Evolutionary conservation across 371 early-diverging fungal genomes (phyloP), one percentile per base, ranked within the genome.

Genomic region (Mortierella sp.): DNA sequence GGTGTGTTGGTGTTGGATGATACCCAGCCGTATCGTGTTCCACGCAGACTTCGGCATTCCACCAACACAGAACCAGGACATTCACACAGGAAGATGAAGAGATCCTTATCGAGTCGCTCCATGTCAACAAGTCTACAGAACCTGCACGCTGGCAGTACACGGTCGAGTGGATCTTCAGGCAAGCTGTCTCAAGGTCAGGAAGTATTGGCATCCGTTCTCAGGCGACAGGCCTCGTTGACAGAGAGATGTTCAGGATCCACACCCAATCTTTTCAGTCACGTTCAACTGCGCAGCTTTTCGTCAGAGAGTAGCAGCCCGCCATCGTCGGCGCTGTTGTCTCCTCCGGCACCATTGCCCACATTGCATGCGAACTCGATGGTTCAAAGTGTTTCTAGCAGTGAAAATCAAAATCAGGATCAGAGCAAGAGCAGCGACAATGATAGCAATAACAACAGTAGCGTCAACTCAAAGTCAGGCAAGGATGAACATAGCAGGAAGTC

Each of bases 1-100:
- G 75, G 75, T 48, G 75, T 75, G 7, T 37, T 75, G 26, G 34
- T 68, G 4, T 50, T 75, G 56, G 75, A 75, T 30, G 75, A 75
- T 41, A 19, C 64, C 14, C 41, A 32, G 23, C 60, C 53, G 11
- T 50, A 54, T 4, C 59, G 75, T 12, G 49, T 37, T 3, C 57
- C 66, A 0, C 69, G 69, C n/a, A 63, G 75, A 56, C 49, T 68
- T 7, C 64, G 75, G 14, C 75, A 75, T 26, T 75, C 75, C 12
- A 75, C 75, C 48, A 75, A 75, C 12, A 68, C 75, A 42, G 75
- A 75, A 28, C 31, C 53, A 12, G 28, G 46, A 39, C 65, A 60
- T 41, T 31, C 31, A 0, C 58, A 63, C n/a, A 59, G 68, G 19
- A 68, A 55, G 57, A 75, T 75, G 27, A 75, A 68, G 43, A 58